Base-by-base conservation (phyloP, 768 basidiomycete genomes). In the Lyophyllum semitale region DNA sequence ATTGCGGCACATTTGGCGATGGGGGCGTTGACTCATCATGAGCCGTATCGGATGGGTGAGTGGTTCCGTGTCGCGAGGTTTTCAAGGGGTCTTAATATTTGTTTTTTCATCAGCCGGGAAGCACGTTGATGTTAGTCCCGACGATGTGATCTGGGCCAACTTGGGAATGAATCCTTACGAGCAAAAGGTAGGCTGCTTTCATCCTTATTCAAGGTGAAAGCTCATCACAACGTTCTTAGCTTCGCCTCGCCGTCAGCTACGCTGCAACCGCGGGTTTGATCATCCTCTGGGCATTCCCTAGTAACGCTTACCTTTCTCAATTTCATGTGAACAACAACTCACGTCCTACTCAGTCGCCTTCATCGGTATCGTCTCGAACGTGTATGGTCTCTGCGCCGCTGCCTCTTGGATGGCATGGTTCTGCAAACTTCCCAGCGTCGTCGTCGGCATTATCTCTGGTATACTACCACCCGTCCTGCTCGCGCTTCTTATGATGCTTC, bases 131-230 rank as follows among this genome's bases (percentile, higher is more conserved):
- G 86, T 96, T 48, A 81, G 88, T 0, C 95, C 95, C 0, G 78
- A 81, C 25, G 95, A 97, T 70, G 88, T 99, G 43, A 88, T 98
- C 58, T 98, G 96, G 95, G 72, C 80, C 4, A 98, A 97, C 68
- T 77, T 99, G 8, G 82, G 84, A 27, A 68, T 98, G 75, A 96
- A 95, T 66, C 89, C 93, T 0, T 98, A 97, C 63, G 93, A 95
- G 68, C 79, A 80, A 59, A 85, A 85, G 64, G 73, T 88, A 42
- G 18, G 55, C 38, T 7, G n/a, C 23, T 17, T n/a, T 7, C 32
- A 26, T 11, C 20, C 44, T 13, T n/a, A 3, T 41, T 1, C 6
- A 23, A 38, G n/a, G 20, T 8, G 18, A 7, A 38, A 30, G 30
- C 32, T 33, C 15, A 23, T 12, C 13, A 11, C 7, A 26, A 29